These are phyloP conservation scores for Seiridium cupressi DNA, from an alignment of 2,329 filamentous ascomycete species.

Conservation along the genomic window DNA sequence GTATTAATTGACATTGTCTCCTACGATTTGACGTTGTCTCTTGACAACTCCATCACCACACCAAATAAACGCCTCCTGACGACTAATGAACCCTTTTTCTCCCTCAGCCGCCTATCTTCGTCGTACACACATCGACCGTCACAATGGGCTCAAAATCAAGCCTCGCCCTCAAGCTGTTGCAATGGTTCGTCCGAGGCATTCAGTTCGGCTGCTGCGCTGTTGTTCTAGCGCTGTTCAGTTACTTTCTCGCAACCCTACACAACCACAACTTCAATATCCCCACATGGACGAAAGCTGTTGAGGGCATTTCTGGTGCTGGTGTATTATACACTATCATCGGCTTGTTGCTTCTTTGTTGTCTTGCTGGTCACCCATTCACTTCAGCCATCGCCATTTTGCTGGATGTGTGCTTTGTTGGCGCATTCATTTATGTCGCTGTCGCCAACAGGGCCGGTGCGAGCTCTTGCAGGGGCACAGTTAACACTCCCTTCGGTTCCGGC, in stretches of 20 bases:
- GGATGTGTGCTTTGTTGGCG: slow-evolving; percentile 72
- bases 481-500: slow-evolving; percentile 69
- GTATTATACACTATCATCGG: slow-evolving; percentile 72
- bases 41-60: not conserved
- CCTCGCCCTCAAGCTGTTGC: slow-evolving; percentile 63
- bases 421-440: slow-evolving; percentile 79
- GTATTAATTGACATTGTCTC: not conserved
- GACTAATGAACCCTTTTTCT: not conserved
- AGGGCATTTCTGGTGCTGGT: slow-evolving; percentile 73
- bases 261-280: slow-evolving; percentile 64
- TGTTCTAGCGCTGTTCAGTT: slow-evolving; percentile 77
- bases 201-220: slow-evolving; percentile 72
- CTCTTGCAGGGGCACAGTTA: slow-evolving; percentile 59
- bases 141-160: slow-evolving; percentile 58
- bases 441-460: slow-evolving; percentile 68
- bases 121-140: slow-evolving; percentile 4
- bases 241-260: slow-evolving; percentile 74
- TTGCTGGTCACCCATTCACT: slow-evolving; percentile 73
- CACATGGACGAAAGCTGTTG: slow-evolving; percentile 68
- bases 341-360: slow-evolving; percentile 73
- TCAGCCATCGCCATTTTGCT: slow-evolving; percentile 72
- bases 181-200: slow-evolving; percentile 71
- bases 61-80: not conserved
- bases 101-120: too few species aligned
- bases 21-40: not conserved